Evolutionary conservation across 2,329 filamentous ascomycete species (phyloP), one percentile per base, ranked within the genome.

Genomic region (Talaromyces sp.): DNA sequence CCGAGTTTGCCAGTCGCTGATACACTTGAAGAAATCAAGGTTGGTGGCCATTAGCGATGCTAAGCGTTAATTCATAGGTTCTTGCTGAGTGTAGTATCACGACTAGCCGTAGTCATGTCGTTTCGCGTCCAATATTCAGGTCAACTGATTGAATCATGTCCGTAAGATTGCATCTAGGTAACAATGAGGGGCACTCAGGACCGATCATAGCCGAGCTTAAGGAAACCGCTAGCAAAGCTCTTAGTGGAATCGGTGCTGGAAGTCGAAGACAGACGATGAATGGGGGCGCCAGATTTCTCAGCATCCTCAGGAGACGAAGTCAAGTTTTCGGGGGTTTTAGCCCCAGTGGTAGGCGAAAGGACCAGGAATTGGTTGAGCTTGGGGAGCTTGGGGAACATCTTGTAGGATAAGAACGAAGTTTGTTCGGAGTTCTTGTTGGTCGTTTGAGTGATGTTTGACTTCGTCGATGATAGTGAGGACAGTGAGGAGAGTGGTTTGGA

Each of bases 341-440:
- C 19, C 3, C 62, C 60, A 31, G 57, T n/a, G 4, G 45, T 41
- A 37, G 65, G 65, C 2, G 65, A 54, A n/a, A 66, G 65, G 19
- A 64, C 65, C 47, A 66, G 47, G 33, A 66, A 66, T 31, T 63
- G 37, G 61, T 43, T 64, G 31, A 66, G 65, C 56, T 66, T 66
- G 54, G 60, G 60, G 2, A 66, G 62, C 41, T 56, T 50, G 37
- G 65, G 64, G 24, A 65, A 62, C 64, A 65, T 65, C 13, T 50
- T 65, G 64, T 43, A 16, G 60, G 27, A 41, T 39, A 19, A 59
- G 31, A 19, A 27, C 27, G 56, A 13, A 33, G 22, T n/a, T 27
- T 7, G 24, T 19, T n/a, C 11, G 7, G 22, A 13, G 1, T 31
- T 27, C 9, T 33, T 27, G 22, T 19, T 59, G 56, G 33, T 56